Evolutionary conservation across 495 filamentous ascomycete species (phyloP).

Genomic region (Penicillium turbatum): DNA sequence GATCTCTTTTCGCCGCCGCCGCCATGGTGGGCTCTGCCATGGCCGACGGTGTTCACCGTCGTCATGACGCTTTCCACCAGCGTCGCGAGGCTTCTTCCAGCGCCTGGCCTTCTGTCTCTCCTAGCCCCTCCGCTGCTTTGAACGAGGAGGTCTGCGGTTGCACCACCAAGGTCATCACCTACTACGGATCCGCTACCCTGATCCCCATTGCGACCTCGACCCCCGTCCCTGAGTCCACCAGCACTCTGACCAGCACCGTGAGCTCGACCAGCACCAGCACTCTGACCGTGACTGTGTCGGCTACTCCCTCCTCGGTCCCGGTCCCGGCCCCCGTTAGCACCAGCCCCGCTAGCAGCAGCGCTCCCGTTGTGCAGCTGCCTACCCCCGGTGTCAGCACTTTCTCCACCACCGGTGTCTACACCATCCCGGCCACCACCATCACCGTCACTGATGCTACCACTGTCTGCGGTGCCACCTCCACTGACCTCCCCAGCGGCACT

Average conservation of each 20-base stretch:
- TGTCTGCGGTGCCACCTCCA: constrained; percentile 61
- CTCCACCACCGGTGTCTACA: constrained; percentile 71
- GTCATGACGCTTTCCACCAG: constrained; percentile 57
- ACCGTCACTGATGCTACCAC: constrained; percentile 67
- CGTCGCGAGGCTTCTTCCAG: constrained; percentile 26
- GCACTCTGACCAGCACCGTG: constrained; percentile 32
- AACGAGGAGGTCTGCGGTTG: constrained; percentile 55
- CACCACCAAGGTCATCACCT: constrained; percentile 62
- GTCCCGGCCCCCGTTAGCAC: constrained; percentile 36
- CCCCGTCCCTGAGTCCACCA: constrained; percentile 16
- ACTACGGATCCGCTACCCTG: constrained; percentile 54
- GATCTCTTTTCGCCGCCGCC: constrained; percentile 59
- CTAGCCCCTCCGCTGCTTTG: constrained; percentile 23
- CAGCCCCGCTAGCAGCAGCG: constrained; percentile 3
- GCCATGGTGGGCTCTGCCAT: constrained; percentile 60
- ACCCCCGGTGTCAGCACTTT: constrained; percentile 63
- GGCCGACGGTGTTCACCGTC: constrained; percentile 55
- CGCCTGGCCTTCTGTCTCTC: constrained; percentile 24
- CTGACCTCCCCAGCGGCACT: constrained; percentile 58
- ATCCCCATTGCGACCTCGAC: constrained; percentile 23
- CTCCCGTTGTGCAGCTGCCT: constrained; percentile 43
- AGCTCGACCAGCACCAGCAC: constrained; percentile 42
- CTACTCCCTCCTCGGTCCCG: constrained; percentile 29
- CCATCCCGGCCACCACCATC: constrained; percentile 71
- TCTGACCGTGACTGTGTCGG: constrained; percentile 30